Conservation (phyloP, 768 basidiomycete genomes). For the Porpolomopsis calyptriformis region DNA sequence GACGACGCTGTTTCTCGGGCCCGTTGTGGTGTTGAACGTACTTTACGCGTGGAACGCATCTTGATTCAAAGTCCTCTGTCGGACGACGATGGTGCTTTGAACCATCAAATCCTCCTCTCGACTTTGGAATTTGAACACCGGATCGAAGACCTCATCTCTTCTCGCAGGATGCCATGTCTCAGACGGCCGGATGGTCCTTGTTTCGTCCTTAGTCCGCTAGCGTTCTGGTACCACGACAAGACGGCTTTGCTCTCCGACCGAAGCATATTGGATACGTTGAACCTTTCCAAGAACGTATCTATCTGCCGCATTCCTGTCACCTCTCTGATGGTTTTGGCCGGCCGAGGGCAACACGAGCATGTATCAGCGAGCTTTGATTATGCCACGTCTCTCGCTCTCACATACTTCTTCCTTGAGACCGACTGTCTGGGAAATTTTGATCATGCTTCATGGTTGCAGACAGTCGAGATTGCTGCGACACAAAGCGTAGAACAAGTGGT, state of each 20-base stretch:
- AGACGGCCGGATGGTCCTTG: slow-evolving; percentile 43
- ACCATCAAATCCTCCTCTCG: slow-evolving; percentile 49
- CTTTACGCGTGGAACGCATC: slow-evolving; percentile 69
- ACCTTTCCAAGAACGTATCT: slow-evolving; percentile 40
- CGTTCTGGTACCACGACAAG: slow-evolving; percentile 65
- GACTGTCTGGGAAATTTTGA: slow-evolving; percentile 56
- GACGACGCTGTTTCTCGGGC: slow-evolving; percentile 65
- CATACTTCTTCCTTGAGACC: slow-evolving; percentile 72
- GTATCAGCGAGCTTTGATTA: slow-evolving; percentile 44
- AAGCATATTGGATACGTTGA: slow-evolving; percentile 52
- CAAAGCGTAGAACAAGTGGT: slow-evolving; percentile 21
- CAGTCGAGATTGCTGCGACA: slow-evolving; percentile 32
- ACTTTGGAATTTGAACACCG: slow-evolving; percentile 58
- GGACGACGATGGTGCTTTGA: slow-evolving; percentile 44
- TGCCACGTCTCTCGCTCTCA: slow-evolving; percentile 65
- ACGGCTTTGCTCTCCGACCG: slow-evolving; percentile 39
- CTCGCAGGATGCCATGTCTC: slow-evolving; percentile 41
- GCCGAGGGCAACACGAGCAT: slow-evolving; percentile 47
- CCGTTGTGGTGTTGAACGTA: slow-evolving; percentile 56
- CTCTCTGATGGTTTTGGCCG: slow-evolving; percentile 68
- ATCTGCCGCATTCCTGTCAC: slow-evolving; percentile 56
- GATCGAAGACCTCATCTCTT: slow-evolving; percentile 32
- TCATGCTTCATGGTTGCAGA: slow-evolving; percentile 54
- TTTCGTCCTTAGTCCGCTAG: slow-evolving; percentile 61
- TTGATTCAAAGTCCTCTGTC: slow-evolving; percentile 48